Evolutionary conservation across 805 yeast genomes (phyloP), one percentile per base, ranked within the genome.

Genomic region (Saccharomyces kudriavzevii): DNA sequence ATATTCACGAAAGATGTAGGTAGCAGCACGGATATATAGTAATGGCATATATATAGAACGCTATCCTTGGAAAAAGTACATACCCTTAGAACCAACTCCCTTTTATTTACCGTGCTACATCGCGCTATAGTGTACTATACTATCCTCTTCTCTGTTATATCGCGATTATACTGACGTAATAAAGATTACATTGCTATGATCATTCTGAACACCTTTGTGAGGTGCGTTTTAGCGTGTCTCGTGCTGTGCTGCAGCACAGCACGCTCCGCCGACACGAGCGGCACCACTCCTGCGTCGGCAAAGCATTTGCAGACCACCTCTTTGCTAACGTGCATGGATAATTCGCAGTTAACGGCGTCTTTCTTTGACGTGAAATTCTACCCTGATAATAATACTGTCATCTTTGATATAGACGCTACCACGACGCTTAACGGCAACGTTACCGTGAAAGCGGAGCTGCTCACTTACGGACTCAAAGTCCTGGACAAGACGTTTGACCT

Each of bases 251-350:
- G 43, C 22, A 11, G 43, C 13, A 35, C 24, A 35, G 27, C 55
- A n/a, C 40, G 14, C 14, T 28, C 56, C 5, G 4, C 51, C n/a
- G 27, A 48, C 4, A n/a, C 53, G 25, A 52, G 45, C 11, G 46
- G 25, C 6, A 24, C 35, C 22, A 20, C 25, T 5, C 25, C 49
- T 9, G 43, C 24, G 24, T 35, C 43, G 2, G 22, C 49, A 22
- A 62, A 58, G 49, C 60, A 60, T 49, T 47, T 83, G 53, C 73
- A 70, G 57, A 79, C 94, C 0, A 69, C 81, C 20, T 89, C 97
- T 8, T 75, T 94, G 60, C 74, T 92, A 61, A 88, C 98, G 43
- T 94, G 99, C 74, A 91, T 90, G 96, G 85, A 83, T 46, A 75
- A 87, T 68, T 91, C 99, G 6, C 85, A 83, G 66, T 83, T 94